Evolutionary conservation across 768 basidiomycete species (phyloP).

Genomic region (Terana coerulea): DNA sequence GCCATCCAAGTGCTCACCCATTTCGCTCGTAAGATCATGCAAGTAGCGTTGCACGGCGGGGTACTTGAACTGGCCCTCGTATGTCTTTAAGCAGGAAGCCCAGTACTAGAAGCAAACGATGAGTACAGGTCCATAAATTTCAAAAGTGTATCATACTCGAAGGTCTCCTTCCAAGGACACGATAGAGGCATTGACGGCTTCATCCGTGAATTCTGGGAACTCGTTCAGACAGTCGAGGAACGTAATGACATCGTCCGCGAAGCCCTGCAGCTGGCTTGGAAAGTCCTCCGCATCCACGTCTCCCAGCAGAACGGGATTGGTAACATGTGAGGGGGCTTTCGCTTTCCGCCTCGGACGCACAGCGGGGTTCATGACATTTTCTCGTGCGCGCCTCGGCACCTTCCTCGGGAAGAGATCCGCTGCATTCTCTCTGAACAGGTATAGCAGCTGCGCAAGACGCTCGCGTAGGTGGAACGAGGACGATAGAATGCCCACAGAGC

Average conservation of each 20-base stretch:
- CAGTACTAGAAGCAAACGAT: conserved; percentile 53
- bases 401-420: conserved; percentile 75
- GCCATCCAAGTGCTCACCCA: conserved; percentile 69
- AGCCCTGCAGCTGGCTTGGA: conserved; percentile 56
- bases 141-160: no score
- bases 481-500: conserved; percentile 72
- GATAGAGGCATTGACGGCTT: conserved; percentile 66
- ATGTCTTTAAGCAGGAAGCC: conserved; percentile 67
- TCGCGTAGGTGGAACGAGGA: conserved; percentile 70
- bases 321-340: conserved; percentile 40
- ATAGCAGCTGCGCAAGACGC: conserved; percentile 65
- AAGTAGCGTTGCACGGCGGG: conserved; percentile 72
- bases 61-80: conserved; percentile 65
- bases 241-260: conserved; percentile 63
- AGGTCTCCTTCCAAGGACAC: conserved; percentile 66
- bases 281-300: conserved; percentile 62
- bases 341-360: conserved; percentile 29
- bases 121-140: no score
- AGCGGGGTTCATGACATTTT: conserved; percentile 32
- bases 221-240: conserved; percentile 72
- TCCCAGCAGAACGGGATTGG: conserved; percentile 50
- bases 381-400: conserved; percentile 42
- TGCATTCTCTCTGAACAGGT: conserved; percentile 72
- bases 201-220: conserved; percentile 75
- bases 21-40: conserved; percentile 69